These are phyloP conservation scores for Entelexis paramagnoliae DNA, from an alignment of 1,139 yeast genomes.

Conservation along the genomic window DNA sequence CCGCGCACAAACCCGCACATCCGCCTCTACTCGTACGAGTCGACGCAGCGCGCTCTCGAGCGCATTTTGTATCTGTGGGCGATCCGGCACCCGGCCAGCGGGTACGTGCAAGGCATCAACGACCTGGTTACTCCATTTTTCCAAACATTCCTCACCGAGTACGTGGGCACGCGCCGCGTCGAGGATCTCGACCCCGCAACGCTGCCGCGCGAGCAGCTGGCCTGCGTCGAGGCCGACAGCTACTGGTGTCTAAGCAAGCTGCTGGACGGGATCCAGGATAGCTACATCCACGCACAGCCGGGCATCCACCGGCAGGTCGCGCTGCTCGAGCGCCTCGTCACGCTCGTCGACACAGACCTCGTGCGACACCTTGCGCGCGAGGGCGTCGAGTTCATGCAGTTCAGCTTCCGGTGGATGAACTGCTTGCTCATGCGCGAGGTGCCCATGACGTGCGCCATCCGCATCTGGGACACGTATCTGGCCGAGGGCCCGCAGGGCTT, in stretches of 20 bases:
- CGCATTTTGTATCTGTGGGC: constrained; percentile 90
- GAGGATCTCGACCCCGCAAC: constrained; percentile 52
- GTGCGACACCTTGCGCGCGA: constrained; percentile 67
- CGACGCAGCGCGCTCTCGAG: constrained; percentile 68
- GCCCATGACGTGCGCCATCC: constrained; percentile 59
- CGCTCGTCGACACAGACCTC: constrained; percentile 65
- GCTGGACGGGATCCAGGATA: constrained; percentile 89
- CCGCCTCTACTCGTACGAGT: constrained; percentile 53
- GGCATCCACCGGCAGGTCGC: constrained; percentile 87
- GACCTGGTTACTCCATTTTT: constrained; percentile 91
- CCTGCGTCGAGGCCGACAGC: constrained; percentile 79
- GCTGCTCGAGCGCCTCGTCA: constrained; percentile 64
- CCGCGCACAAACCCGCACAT: constrained; percentile 89
- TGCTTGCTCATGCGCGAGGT: constrained; percentile 92
- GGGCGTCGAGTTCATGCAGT: constrained; percentile 84
- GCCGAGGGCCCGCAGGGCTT: constrained; percentile 84
- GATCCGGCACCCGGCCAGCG: constrained; percentile 93
- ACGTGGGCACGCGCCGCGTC: constrained; percentile 40
- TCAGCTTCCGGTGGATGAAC: constrained; percentile 98
- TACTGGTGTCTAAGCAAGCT: constrained; percentile 92
- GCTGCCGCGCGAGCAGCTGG: constrained; percentile 46
- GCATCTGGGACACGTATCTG: constrained; percentile 98
- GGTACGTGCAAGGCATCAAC: constrained; percentile 98
- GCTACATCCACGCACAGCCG: constrained; percentile 95
- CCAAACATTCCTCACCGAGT: constrained; percentile 72